These are phyloP conservation scores for Friedmanniomyces simplex DNA, from an alignment of 495 filamentous ascomycete genomes.

Conservation along the genomic window DNA sequence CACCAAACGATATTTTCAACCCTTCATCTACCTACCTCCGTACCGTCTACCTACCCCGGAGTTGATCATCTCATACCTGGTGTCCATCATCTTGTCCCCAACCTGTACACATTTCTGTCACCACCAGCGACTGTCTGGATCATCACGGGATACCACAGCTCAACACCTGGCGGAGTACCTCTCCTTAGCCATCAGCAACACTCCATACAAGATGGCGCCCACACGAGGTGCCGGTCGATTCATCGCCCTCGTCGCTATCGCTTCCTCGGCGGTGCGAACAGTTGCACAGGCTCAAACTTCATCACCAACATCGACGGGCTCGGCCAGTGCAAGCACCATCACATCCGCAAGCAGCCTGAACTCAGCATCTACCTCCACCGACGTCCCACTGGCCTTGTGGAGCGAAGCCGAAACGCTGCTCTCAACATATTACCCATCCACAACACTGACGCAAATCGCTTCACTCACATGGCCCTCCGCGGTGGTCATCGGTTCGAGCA, in stretches of 20 bases:
- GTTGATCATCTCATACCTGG: too few relatives aligned
- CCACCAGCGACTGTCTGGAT: too few relatives aligned
- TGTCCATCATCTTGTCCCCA: too few relatives aligned
- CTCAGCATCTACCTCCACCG: not conserved
- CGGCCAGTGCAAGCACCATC: not conserved
- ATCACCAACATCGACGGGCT: not conserved
- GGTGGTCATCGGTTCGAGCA: conserved; percentile 9
- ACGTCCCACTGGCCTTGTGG: conserved; percentile 1
- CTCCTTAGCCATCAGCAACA: not conserved
- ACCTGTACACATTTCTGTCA: too few relatives aligned
- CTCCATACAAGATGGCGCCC: not conserved
- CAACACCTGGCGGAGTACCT: too few relatives aligned
- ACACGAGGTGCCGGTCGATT: not conserved
- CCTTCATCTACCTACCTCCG: too few relatives aligned
- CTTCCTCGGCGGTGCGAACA: not conserved
- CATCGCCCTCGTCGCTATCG: not conserved
- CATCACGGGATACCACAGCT: too few relatives aligned
- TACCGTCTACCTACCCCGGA: too few relatives aligned
- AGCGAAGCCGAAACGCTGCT: conserved; percentile 5
- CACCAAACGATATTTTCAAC: too few relatives aligned
- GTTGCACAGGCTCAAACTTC: not conserved
- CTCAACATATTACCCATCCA: conserved; percentile 16
- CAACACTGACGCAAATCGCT: conserved; percentile 6
- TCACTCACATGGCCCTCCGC: conserved; percentile 14
- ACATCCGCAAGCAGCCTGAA: not conserved